Evolutionary conservation across 441 rosid species (phyloP), one percentile per base, ranked within the genome.

Genomic region (Manihot esculenta): DNA sequence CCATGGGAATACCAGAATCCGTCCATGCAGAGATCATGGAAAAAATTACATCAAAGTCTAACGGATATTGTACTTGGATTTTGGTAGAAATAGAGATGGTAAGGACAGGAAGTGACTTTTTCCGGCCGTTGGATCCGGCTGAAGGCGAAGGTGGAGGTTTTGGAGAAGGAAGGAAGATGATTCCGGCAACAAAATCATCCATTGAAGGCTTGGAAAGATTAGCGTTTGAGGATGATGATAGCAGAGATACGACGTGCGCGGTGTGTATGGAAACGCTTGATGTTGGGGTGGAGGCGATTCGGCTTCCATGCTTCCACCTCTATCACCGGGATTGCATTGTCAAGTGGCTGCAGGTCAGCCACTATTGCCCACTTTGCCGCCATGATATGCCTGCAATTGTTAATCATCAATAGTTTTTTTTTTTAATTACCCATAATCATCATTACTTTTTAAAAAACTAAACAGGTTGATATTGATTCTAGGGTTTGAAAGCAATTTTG

Each of bases 291-390:
- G 18, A 41, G 20, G 18, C n/a, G 0, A 62, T 62, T 62, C 26
- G 50, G 49, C 42, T 62, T 18, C 66, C 66, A 13, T 62, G 66
- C 11, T 62, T 18, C 10, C 66, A 42, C 11, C 1, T 20, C 4
- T 62, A 62, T 62, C 66, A 41, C 23, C 66, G 42, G 47, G 33
- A 62, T 41, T 42, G 66, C 27, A 62, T 62, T 21, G 26, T 27
- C 1, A 4, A 10, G 69, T 65, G 57, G 69, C 41, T 65, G 41
- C 56, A 49, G 44, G 9, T 3, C 12, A 65, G 44, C 56, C 45
- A 10, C 23, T 27, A 10, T 0, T 65, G 69, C 30, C 57, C 57
- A 10, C 17, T 65, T 10, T 48, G 56, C 24, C 56, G 69, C 56
- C 18, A 65, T 65, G 26, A 26, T 14, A 14, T 64, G 42, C 68